Evolutionary conservation across 306 rosid genomes (phyloP).

Genomic region (Aeschynomene evenia): DNA sequence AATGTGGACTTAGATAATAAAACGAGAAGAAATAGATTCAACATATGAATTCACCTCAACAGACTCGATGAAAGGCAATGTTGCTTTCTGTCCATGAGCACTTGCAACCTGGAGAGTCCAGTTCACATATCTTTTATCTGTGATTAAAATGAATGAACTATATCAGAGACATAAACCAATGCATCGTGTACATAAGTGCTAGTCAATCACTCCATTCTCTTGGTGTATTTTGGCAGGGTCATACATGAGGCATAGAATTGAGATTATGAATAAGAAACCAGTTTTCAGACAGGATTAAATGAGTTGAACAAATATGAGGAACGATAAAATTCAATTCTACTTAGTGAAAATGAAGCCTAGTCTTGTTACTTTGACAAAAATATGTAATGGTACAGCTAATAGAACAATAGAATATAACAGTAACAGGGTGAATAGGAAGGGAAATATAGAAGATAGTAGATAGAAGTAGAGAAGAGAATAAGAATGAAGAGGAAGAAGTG

Average conservation of each 20-base stretch:
- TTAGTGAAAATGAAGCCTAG: neutral
- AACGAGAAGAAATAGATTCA: slow-evolving; percentile 29
- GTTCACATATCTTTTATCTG: slow-evolving; percentile 85
- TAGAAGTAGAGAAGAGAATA: too few species aligned
- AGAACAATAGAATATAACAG: too few species aligned
- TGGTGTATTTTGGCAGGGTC: slow-evolving; percentile 1
- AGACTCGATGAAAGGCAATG: slow-evolving; percentile 76
- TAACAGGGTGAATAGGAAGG: too few species aligned
- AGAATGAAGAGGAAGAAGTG: too few species aligned
- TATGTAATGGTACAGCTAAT: too few species aligned
- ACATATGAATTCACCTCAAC: slow-evolving; percentile 67
- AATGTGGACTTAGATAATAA: slow-evolving; percentile 10
- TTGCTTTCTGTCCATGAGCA: slow-evolving; percentile 75
- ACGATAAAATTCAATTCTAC: neutral
- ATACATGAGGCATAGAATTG: slow-evolving; percentile 2
- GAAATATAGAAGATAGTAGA: too few species aligned
- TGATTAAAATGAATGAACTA: slow-evolving; percentile 37
- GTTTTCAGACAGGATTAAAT: neutral
- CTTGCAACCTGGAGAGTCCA: slow-evolving; percentile 91
- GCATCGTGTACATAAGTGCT: slow-evolving; percentile 1
- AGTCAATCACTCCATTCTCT: neutral
- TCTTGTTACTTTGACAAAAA: slow-evolving; percentile 10
- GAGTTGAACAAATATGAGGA: slow-evolving; percentile 11
- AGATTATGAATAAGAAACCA: slow-evolving; percentile 10
- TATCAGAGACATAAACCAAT: slow-evolving; percentile 32